Conservation (phyloP, 2,329 filamentous ascomycete genomes). For the Cyphellophora europaea region DNA sequence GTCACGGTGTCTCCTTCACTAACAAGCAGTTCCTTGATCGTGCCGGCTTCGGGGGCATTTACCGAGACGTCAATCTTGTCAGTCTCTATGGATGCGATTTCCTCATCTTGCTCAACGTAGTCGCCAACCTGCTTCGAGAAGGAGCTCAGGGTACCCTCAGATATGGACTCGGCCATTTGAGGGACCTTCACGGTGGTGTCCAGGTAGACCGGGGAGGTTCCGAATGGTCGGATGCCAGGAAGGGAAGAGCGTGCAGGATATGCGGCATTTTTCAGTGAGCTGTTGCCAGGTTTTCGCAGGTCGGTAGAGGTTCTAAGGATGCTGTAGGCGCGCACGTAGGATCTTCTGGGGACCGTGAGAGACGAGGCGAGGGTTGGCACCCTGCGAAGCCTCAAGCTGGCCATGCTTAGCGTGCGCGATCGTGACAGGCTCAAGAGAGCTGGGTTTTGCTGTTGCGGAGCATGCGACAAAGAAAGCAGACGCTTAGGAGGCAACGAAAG, state of each 20-base stretch:
- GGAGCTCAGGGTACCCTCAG: slow-evolving; percentile 91
- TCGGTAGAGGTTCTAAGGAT: slow-evolving; percentile 10
- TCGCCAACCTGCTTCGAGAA: slow-evolving; percentile 91
- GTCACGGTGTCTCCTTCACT: slow-evolving; percentile 92
- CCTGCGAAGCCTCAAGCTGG: slow-evolving; percentile 15
- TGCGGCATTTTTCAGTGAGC: slow-evolving; percentile 3
- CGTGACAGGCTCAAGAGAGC: slow-evolving; percentile 1
- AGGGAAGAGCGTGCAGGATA: slow-evolving; percentile 8
- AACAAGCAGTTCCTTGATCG: slow-evolving; percentile 83
- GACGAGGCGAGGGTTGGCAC: slow-evolving; percentile 13
- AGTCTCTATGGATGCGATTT: slow-evolving; percentile 97
- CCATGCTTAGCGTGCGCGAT: slow-evolving; percentile 8
- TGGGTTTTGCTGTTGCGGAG: not conserved
- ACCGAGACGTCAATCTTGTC: slow-evolving; percentile 99
- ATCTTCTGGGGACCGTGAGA: slow-evolving; percentile 11
- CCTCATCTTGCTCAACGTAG: slow-evolving; percentile 89
- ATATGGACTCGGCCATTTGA: slow-evolving; percentile 97
- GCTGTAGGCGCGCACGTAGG: slow-evolving; percentile 11
- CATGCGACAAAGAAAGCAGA: not conserved
- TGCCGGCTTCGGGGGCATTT: slow-evolving; percentile 83
- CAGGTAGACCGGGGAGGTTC: slow-evolving; percentile 16
- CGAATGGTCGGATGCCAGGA: slow-evolving; percentile 12
- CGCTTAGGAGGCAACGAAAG: too few relatives aligned
- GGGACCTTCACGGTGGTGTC: slow-evolving; percentile 88
- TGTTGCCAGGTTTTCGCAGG: slow-evolving; percentile 3